phyloP scores from a whole-genome alignment of 208 protist species.

The Phytomonas serpens region DNA sequence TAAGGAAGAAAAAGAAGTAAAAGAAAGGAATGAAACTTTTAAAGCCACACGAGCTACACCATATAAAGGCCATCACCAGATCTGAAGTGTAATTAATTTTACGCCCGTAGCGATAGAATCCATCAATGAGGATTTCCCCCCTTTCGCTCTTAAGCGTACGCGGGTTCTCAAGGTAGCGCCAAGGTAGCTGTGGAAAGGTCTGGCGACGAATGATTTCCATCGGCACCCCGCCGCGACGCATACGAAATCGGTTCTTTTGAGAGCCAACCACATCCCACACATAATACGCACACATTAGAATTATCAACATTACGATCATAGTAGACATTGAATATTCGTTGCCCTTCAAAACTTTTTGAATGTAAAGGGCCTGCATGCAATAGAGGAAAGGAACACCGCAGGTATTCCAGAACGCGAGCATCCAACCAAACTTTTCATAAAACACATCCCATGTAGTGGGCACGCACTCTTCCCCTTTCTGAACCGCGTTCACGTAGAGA shows the following conservation, averaged over 20 bases:
- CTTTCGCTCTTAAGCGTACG: conserved; percentile 74
- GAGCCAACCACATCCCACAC: conserved; percentile 92
- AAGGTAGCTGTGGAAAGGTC: conserved; percentile 93
- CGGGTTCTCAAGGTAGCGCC: conserved; percentile 87
- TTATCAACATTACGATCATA: conserved; percentile 60
- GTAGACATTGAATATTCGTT: conserved; percentile 44
- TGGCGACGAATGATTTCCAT: conserved; percentile 55
- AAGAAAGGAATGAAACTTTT: conserved; percentile 92
- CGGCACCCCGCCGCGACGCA: conserved; percentile 69
- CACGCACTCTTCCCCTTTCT: conserved; percentile 94
- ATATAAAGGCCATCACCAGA: conserved; percentile 88
- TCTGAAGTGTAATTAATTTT: conserved; percentile 95
- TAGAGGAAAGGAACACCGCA: conserved; percentile 93
- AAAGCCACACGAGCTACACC: conserved; percentile 89
- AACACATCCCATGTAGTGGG: conserved; percentile 94
- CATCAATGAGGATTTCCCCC: conserved; percentile 89
- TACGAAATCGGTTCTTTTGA: conserved; percentile 93
- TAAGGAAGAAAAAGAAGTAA: conserved; percentile 92
- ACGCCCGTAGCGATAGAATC: conserved; percentile 89
- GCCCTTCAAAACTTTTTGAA: conserved; percentile 72
- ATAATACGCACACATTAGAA: conserved; percentile 82
- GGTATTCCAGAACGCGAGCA: conserved; percentile 96
- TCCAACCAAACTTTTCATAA: conserved; percentile 94
- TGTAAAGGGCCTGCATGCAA: conserved; percentile 88
- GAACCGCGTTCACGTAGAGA: conserved; percentile 91